Evolutionary conservation across 2,329 filamentous ascomycete genomes (phyloP).

Genomic region (Epicoccum nigrum): DNA sequence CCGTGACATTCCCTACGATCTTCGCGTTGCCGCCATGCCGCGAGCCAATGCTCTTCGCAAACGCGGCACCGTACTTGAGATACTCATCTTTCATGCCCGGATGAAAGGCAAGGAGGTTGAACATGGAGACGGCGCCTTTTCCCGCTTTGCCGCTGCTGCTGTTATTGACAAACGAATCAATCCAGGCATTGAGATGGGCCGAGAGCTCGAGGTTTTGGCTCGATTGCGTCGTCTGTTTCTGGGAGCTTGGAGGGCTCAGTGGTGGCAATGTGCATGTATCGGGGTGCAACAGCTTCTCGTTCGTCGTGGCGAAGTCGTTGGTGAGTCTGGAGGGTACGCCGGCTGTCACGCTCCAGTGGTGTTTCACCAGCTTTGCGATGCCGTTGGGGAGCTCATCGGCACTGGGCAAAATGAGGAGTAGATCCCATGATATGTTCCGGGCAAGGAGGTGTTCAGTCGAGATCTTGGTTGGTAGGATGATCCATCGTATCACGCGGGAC

Average conservation of each 20-base stretch:
- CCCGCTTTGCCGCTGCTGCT: conserved; percentile 28
- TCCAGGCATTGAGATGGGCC: conserved; percentile 58
- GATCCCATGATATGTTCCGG: conserved; percentile 52
- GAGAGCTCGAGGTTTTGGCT: conserved; percentile 63
- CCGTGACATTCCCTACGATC: conserved; percentile 62
- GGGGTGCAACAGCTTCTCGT: conserved; percentile 49
- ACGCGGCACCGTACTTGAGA: conserved; percentile 63
- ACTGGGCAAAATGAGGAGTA: conserved; percentile 54
- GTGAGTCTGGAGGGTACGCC: conserved; percentile 55
- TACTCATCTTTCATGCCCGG: conserved; percentile 60
- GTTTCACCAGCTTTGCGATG: conserved; percentile 30
- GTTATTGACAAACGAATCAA: conserved; percentile 44
- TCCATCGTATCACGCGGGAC: conserved; percentile 56
- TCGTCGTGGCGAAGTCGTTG: conserved; percentile 46
- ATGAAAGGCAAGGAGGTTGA: conserved; percentile 67
- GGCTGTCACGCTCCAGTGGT: conserved; percentile 47
- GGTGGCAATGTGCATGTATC: conserved; percentile 41
- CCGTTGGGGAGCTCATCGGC: conserved; percentile 33
- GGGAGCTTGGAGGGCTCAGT: conserved; percentile 44
- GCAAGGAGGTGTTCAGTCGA: conserved; percentile 52
- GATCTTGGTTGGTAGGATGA: conserved; percentile 54
- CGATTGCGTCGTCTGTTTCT: conserved; percentile 34
- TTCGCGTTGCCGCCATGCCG: conserved; percentile 65
- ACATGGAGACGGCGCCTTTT: conserved; percentile 62
- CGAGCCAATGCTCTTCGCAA: conserved; percentile 56